Base-by-base conservation (phyloP, 257 asterid genomes). In the Avicennia marina region DNA sequence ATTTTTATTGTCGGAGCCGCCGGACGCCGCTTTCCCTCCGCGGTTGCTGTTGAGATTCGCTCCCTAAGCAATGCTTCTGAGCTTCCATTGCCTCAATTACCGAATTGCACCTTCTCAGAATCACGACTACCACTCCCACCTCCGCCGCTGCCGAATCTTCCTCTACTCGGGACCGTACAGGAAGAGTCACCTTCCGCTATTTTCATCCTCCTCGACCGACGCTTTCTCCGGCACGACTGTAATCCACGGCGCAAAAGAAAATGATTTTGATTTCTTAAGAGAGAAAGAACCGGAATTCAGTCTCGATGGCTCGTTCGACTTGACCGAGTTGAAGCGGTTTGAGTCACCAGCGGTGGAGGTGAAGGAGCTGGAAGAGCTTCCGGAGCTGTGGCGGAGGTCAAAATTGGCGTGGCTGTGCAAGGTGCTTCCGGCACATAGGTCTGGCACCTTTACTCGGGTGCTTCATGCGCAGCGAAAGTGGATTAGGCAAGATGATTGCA, bases 361-460 rank as follows among this genome's bases (percentile, higher is more conserved):
- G 41, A 77, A 52, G 69, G 83, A 82, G 79, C 80, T 91, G 27
- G 95, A 86, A 4, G 98, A 88, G 50, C 81, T 91, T 8, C 98
- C 97, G 29, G 97, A 88, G 34, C 87, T 83, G 78, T 91, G 98
- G 98, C 83, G 95, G 65, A 78, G 98, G 66, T 63, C 97, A 50
- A 86, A 71, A 71, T 65, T 91, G 77, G 98, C 95, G 59, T 88
- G 98, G 98, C 89, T 91, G 22, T 91, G 98, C 81, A 91, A 91
- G 74, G 95, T 83, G 69, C 89, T 91, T 40, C 95, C 98, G 41
- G 81, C 86, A 63, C 89, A 88, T 57, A 85, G 78, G 63, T 72
- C 75, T 7, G 72, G 76, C 27, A 75, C 95, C 4, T 69, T 80
- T 48, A 54, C 69, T 55, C 88, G 98, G 39, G 72, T 55, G 45